Percentiles rank a stretch among this genome's conserved stretches.
Conservation (phyloP, 2,329 filamentous ascomycete species). For the Chaetothyriales sp. region DNA sequence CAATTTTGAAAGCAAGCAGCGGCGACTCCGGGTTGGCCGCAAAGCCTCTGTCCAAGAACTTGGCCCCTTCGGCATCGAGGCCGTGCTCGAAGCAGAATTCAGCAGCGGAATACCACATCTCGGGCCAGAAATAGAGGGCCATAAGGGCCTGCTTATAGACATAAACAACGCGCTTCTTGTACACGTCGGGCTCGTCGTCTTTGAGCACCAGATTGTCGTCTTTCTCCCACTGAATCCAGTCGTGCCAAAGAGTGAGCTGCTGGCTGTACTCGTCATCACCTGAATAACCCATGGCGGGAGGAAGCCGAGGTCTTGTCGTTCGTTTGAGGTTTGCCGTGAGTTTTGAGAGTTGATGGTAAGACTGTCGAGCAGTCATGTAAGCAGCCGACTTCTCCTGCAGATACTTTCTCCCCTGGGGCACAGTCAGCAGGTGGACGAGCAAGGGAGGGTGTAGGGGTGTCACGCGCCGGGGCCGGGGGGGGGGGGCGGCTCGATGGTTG, state of each 20-base stretch:
- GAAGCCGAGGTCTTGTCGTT: constrained; percentile 64
- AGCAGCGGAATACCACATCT: constrained; percentile 89
- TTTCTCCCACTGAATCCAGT: constrained; percentile 92
- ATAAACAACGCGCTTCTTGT: constrained; percentile 68
- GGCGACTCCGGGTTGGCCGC: constrained; percentile 88
- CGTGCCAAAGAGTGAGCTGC: constrained; percentile 81
- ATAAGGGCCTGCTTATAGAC: constrained; percentile 89
- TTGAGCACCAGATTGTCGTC: constrained; percentile 78
- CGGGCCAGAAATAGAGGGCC: constrained; percentile 85
- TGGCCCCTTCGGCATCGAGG: constrained; percentile 56
- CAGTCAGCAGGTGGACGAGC: constrained; percentile 6
- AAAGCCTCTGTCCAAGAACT: constrained; percentile 70
- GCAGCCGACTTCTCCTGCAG: constrained; percentile 82
- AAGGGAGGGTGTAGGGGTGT: background rate
- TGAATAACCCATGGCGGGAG: constrained; percentile 72
- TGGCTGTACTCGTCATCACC: constrained; percentile 71
- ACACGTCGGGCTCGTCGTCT: constrained; percentile 61
- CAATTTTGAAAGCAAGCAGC: constrained; percentile 75
- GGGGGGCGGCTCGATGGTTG: too few species aligned
- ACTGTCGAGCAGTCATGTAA: constrained; percentile 92
- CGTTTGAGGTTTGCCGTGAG: constrained; percentile 64
- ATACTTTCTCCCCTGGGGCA: constrained; percentile 70
- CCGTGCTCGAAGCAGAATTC: constrained; percentile 81
- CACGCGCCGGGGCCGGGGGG: too few species aligned
- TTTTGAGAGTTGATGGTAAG: constrained; percentile 81